Percentiles rank a stretch among this genome's conserved stretches.
phyloP scores from a whole-genome alignment of 805 yeast species.

The Ogataea salicorniae region DNA sequence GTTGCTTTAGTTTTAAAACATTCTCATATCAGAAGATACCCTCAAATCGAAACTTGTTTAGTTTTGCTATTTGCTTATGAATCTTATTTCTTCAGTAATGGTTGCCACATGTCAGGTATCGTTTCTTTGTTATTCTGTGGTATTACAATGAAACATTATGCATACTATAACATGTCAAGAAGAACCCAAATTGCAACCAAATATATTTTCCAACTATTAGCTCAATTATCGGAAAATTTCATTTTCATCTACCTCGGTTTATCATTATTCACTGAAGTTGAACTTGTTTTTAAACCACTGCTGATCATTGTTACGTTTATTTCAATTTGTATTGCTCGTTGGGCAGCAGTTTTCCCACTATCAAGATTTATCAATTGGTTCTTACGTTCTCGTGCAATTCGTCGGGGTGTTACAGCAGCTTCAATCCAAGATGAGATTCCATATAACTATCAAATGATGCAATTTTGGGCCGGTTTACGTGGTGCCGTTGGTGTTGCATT shows the following conservation, averaged over 20 bases:
- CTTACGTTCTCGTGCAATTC: conserved; percentile 52
- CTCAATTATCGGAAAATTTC: conserved; percentile 93
- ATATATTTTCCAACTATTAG: conserved; percentile 88
- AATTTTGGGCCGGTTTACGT: conserved; percentile 97
- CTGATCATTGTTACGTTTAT: conserved; percentile 84
- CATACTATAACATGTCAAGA: conserved; percentile 95
- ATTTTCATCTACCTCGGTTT: conserved; percentile 93
- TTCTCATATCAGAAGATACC: conserved; percentile 87
- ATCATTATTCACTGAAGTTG: conserved; percentile 93
- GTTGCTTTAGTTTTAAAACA: conserved; percentile 90
- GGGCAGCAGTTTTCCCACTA: conserved; percentile 96
- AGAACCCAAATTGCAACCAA: conserved; percentile 95
- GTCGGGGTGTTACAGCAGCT: conserved; percentile 35
- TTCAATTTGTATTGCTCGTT: conserved; percentile 90
- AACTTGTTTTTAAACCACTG: conserved; percentile 88
- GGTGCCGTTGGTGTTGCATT: conserved; percentile 99
- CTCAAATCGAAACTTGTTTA: conserved; percentile 94
- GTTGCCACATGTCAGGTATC: conserved; percentile 99
- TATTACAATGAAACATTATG: conserved; percentile 93
- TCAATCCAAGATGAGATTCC: conserved; percentile 80
- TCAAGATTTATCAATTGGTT: conserved; percentile 81
- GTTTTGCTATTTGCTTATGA: conserved; percentile 90
- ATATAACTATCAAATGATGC: conserved; percentile 96
- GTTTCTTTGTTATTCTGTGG: conserved; percentile 94
- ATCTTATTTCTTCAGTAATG: conserved; percentile 95